Evolutionary conservation across 306 rosid species (phyloP).

Genomic region (Luffa aegyptiaca): DNA sequence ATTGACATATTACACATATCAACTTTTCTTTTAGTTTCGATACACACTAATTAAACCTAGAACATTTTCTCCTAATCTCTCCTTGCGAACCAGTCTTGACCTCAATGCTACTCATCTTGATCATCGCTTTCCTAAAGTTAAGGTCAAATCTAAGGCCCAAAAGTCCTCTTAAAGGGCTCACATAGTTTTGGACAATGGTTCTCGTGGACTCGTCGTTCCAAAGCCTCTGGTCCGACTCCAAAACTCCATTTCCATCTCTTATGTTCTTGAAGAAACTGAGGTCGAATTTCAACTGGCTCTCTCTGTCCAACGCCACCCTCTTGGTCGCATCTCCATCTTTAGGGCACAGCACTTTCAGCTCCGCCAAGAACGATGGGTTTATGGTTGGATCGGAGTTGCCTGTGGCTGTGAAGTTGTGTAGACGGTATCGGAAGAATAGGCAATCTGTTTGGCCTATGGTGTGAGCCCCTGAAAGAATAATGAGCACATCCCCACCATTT

Average conservation of each 20-base stretch:
- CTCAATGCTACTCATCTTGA: slow-evolving; percentile 58
- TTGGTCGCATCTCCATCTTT: slow-evolving; percentile 44
- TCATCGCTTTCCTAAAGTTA: slow-evolving; percentile 63
- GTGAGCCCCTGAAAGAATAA: slow-evolving; percentile 38
- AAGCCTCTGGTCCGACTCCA: slow-evolving; percentile 69
- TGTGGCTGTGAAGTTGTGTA: slow-evolving; percentile 46
- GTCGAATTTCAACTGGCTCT: slow-evolving; percentile 38
- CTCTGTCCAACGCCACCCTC: slow-evolving; percentile 41
- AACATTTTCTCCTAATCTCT: slow-evolving; percentile 55
- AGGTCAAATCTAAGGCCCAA: slow-evolving; percentile 46
- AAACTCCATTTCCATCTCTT: slow-evolving; percentile 43
- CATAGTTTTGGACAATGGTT: slow-evolving; percentile 38
- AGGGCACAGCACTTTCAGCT: slow-evolving; percentile 40
- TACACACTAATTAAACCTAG: slow-evolving; percentile 38
- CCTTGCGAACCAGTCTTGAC: slow-evolving; percentile 51
- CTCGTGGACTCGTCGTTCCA: slow-evolving; percentile 42
- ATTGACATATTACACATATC: too few relatives aligned
- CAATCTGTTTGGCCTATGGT: slow-evolving; percentile 57
- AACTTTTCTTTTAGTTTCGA: too few relatives aligned
- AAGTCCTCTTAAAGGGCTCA: slow-evolving; percentile 39
- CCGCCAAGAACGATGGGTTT: slow-evolving; percentile 30
- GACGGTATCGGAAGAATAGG: slow-evolving; percentile 39
- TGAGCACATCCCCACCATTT: too few relatives aligned
- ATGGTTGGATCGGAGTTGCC: slow-evolving; percentile 55
- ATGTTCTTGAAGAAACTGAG: slow-evolving; percentile 54